A percentile compares a stretch with the other conserved stretches of the same genome.
These are phyloP conservation scores for Dendryphion nanum DNA, from an alignment of 2,329 filamentous ascomycete genomes.

Conservation along the genomic window DNA sequence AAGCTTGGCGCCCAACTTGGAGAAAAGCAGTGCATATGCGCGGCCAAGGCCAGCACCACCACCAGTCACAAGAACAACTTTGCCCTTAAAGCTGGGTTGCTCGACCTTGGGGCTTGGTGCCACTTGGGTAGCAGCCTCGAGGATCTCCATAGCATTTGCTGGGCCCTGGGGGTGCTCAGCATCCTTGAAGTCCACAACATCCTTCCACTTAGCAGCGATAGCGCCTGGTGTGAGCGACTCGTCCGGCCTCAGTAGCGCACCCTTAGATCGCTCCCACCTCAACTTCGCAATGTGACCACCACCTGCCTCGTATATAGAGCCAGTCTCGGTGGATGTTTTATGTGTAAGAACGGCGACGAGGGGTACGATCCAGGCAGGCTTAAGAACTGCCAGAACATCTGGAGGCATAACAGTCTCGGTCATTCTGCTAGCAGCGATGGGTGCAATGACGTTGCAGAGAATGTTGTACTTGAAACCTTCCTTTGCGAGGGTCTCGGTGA, in stretches of 20 bases:
- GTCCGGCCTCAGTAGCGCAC: constrained; percentile 86
- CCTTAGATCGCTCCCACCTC: constrained; percentile 89
- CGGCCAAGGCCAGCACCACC: constrained; percentile 69
- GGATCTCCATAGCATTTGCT: constrained; percentile 82
- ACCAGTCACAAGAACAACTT: constrained; percentile 38
- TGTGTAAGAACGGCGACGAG: constrained; percentile 86
- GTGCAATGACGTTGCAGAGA: constrained; percentile 88
- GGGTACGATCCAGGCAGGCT: constrained; percentile 93
- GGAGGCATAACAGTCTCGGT: constrained; percentile 93
- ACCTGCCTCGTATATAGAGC: constrained; percentile 89
- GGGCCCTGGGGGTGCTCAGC: constrained; percentile 80
- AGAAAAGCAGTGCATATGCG: constrained; percentile 83
- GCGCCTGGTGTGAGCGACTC: constrained; percentile 83
- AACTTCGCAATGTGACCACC: constrained; percentile 91
- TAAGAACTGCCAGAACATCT: constrained; percentile 80
- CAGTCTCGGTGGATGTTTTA: constrained; percentile 83
- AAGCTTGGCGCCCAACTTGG: constrained; percentile 77
- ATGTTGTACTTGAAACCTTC: constrained; percentile 99
- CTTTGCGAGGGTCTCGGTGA: constrained; percentile 96
- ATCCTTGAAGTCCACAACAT: constrained; percentile 81
- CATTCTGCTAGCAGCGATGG: constrained; percentile 93
- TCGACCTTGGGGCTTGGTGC: constrained; percentile 32
- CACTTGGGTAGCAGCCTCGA: constrained; percentile 30
- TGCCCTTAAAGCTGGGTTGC: constrained; percentile 36
- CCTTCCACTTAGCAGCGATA: constrained; percentile 83